These are phyloP conservation scores for Phytophthora chlamydospora DNA, from an alignment of 352 stramenopile species.

Conservation along the genomic window DNA sequence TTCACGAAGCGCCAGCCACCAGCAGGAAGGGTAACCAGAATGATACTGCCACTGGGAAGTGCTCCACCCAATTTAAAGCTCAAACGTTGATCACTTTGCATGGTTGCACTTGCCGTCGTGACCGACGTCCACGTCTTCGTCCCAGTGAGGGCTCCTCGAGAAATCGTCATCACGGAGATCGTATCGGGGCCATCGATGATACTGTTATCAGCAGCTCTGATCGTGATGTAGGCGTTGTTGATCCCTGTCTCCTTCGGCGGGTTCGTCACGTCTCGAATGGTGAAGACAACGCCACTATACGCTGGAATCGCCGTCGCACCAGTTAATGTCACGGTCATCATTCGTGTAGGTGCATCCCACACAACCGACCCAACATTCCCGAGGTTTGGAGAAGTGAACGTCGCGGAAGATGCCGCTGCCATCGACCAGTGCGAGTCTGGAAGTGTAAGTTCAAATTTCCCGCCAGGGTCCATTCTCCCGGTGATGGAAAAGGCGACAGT, in stretches of 20 bases:
- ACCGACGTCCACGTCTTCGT: slow-evolving; percentile 42
- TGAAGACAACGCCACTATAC: slow-evolving; percentile 38
- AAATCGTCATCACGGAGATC: slow-evolving; percentile 52
- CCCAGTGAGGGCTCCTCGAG: slow-evolving; percentile 39
- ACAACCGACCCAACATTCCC: slow-evolving; percentile 29
- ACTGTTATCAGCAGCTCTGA: slow-evolving; percentile 35
- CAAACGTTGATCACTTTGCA: slow-evolving; percentile 59
- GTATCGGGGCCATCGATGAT: slow-evolving; percentile 57
- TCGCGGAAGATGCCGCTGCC: slow-evolving; percentile 25
- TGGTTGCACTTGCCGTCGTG: slow-evolving; percentile 54
- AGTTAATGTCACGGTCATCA: slow-evolving; percentile 43
- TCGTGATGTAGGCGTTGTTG: slow-evolving; percentile 49
- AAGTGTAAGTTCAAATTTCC: slow-evolving; percentile 50
- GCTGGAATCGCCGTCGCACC: slow-evolving; percentile 30
- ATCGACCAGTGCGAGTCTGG: slow-evolving; percentile 54
- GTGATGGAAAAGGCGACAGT: slow-evolving; percentile 51
- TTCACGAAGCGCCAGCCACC: slow-evolving; percentile 46
- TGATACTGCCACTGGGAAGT: slow-evolving; percentile 55
- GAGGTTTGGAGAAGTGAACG: slow-evolving; percentile 43
- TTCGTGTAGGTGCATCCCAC: slow-evolving; percentile 41
- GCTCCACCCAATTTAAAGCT: slow-evolving; percentile 49
- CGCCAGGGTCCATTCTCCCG: slow-evolving; percentile 42
- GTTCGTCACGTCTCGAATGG: slow-evolving; percentile 47
- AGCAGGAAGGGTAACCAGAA: slow-evolving; percentile 44
- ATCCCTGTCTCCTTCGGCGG: slow-evolving; percentile 60